These are phyloP conservation scores for Tuber calosporum DNA, from an alignment of 495 filamentous ascomycete genomes.

Conservation along the genomic window DNA sequence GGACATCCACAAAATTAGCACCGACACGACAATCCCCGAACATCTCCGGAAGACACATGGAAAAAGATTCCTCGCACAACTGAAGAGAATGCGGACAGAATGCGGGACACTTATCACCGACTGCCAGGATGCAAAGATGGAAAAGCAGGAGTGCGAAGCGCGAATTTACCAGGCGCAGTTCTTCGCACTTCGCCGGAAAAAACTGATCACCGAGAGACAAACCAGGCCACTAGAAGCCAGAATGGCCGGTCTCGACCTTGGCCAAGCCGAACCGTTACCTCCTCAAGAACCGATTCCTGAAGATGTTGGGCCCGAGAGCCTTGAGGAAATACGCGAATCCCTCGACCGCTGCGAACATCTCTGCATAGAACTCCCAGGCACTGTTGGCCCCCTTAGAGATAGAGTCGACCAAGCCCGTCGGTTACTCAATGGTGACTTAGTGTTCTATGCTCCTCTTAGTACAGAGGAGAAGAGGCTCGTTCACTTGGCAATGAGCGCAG, in stretches of 20 bases:
- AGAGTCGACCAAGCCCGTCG: conserved; percentile 42
- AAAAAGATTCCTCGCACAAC: not conserved
- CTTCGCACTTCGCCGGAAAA: conserved; percentile 34
- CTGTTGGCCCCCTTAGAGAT: conserved; percentile 16
- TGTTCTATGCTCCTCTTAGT: conserved; percentile 42
- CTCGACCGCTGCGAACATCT: conserved; percentile 15
- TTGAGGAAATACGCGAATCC: conserved; percentile 1
- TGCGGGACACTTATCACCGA: conserved; percentile 13
- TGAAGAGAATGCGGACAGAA: not conserved
- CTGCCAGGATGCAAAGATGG: conserved; percentile 4
- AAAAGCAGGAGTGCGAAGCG: conserved; percentile 41
- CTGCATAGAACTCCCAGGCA: conserved; percentile 16
- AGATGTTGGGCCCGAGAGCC: not conserved
- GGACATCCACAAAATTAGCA: conserved; percentile 14
- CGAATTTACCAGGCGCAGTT: conserved; percentile 43
- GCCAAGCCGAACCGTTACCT: not conserved
- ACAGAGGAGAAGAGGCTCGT: conserved; percentile 45
- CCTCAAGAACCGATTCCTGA: not conserved
- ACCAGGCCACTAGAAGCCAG: not conserved
- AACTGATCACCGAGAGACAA: conserved; percentile 1
- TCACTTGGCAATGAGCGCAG: conserved; percentile 49
- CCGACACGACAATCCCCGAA: not conserved
- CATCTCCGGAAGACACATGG: not conserved
- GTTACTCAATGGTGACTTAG: conserved; percentile 41
- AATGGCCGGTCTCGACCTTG: not conserved